Base-by-base conservation (phyloP, 306 rosid species). In the Datisca glomerata region DNA sequence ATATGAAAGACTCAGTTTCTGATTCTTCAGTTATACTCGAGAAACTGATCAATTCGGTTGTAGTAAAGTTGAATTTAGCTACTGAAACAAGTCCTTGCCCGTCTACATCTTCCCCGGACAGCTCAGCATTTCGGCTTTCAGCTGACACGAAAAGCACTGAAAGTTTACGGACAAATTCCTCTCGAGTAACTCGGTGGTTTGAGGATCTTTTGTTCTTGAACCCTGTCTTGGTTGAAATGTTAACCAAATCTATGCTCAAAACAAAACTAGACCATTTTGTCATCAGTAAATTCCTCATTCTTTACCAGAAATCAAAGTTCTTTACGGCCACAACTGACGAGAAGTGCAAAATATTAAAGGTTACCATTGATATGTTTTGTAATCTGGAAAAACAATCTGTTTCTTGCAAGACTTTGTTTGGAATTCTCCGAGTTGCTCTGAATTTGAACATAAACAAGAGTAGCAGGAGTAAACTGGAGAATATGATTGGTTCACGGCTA, bases 81-180 rank as follows among this genome's bases (percentile, higher is more conserved):
- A 59, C 61, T 32, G 95, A 83, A 61, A 66, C 75, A 5, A 80
- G 91, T 21, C 93, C 95, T 20, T 89, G 93, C 36, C 95, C 85
- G 1, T 89, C 95, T 6, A 68, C 75, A 45, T 72, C 79, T 34
- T 89, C 93, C 14, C 76, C 89, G 0, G 93, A 89, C 3, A 80
- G 95, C 84, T 80, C 78, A 10, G 80, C 71, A 14, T 18, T 80
- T 44, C 79, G 93, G 61, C 66, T 77, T 49, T 89, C 98, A 2
- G 80, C 77, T n/a, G 95, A 89, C 57, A 70, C 92, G 2, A 78
- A 81, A 62, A 84, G 98, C 58, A 72, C 86, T 3, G 95, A 72
- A 68, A 84, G 98, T 39, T 41, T 71, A 16, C 84, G 80, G 64
- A 67, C 89, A 11, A 63, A 23, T 50, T 70, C 33, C 47, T 64